Base-by-base conservation (phyloP, 257 asterid genomes). In the Osmanthus fragrans region DNA sequence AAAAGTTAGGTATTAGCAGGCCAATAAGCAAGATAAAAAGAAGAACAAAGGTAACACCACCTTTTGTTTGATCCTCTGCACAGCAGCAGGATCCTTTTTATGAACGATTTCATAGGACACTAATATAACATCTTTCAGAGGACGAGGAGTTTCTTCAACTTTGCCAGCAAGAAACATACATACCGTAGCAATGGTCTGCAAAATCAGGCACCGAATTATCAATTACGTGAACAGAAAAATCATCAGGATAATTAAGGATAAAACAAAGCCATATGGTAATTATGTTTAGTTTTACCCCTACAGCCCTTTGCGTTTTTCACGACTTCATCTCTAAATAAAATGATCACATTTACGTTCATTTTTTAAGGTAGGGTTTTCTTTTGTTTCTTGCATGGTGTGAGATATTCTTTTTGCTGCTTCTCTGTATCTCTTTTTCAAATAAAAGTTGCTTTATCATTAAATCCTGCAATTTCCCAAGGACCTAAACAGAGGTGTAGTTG, bases 61-160 rank as follows among this genome's bases (percentile, higher is more conserved):
- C 97, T 92, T 94, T 76, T 94, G 94, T 84, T 91, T 94, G 83
- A 94, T 94, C 90, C 87, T 88, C 79, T 92, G 96, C 65, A 77
- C 85, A 66, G 94, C 96, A 72, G 89, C 88, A 64, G 89, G 77
- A 76, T 91, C 95, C 84, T 93, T 91, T 74, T 95, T 95, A 85
- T 95, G 92, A 81, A 89, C 87, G 70, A 95, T 89, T 79, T 93
- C 98, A 87, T 93, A 91, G 7, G 99, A 95, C 69, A 93, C 96
- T n/a, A 89, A 81, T 81, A 95, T 93, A 11, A 93, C 99, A 85
- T 95, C 98, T 84, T 89, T 93, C 71, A 95, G 82, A 73, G 97
- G 96, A 56, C 96, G 99, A 56, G 98, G 99, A 76, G 99, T 93
- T 90, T 95, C 99, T 88, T 95, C 99, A 80, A 95, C 99, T 89